Percentiles rank a stretch among this genome's conserved stretches.
Evolutionary conservation across 192 early-diverging fungal genomes (phyloP).

Genomic region (Entophlyctis luteolus): DNA sequence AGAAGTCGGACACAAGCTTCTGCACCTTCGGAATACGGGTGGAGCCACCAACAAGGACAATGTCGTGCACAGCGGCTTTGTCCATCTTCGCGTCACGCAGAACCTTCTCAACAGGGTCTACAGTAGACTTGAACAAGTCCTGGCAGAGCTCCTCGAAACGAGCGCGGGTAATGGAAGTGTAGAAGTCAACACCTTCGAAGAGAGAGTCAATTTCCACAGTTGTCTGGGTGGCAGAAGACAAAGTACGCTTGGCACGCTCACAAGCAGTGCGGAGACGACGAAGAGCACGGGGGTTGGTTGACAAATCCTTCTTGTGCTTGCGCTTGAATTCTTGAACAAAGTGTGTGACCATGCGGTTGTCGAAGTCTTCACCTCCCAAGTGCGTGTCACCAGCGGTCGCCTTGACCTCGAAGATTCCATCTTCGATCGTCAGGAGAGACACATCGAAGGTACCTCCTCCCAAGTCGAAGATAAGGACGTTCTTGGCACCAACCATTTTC

Average conservation of each 20-base stretch:
- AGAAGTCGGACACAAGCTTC: constrained; percentile 96
- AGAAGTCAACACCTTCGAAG: constrained; percentile 96
- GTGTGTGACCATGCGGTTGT: constrained; percentile 96
- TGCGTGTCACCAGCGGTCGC: constrained; percentile 98
- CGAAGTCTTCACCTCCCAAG: constrained; percentile 98
- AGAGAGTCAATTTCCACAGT: constrained; percentile 95
- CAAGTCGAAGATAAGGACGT: constrained; percentile 96
- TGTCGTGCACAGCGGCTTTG: constrained; percentile 85
- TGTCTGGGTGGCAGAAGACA: constrained; percentile 90
- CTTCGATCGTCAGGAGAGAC: constrained; percentile 93
- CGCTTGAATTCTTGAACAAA: constrained; percentile 95
- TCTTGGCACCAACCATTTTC: constrained; percentile 81
- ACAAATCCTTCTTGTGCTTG: constrained; percentile 95
- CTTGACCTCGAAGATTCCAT: constrained; percentile 98
- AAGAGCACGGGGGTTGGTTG: constrained; percentile 83
- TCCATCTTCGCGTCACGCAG: constrained; percentile 94
- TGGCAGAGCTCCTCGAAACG: constrained; percentile 98
- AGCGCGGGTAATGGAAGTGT: constrained; percentile 95
- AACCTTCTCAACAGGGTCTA: constrained; percentile 96
- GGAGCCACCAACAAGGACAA: constrained; percentile 96
- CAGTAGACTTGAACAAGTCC: constrained; percentile 90
- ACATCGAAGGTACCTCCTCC: constrained; percentile 98
- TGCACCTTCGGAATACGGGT: constrained; percentile 99
- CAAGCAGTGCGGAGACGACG: constrained; percentile 94
- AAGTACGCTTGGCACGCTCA: constrained; percentile 96